These are phyloP conservation scores for Lasiosphaeria hispida DNA, from an alignment of 495 filamentous ascomycete genomes.

Conservation along the genomic window DNA sequence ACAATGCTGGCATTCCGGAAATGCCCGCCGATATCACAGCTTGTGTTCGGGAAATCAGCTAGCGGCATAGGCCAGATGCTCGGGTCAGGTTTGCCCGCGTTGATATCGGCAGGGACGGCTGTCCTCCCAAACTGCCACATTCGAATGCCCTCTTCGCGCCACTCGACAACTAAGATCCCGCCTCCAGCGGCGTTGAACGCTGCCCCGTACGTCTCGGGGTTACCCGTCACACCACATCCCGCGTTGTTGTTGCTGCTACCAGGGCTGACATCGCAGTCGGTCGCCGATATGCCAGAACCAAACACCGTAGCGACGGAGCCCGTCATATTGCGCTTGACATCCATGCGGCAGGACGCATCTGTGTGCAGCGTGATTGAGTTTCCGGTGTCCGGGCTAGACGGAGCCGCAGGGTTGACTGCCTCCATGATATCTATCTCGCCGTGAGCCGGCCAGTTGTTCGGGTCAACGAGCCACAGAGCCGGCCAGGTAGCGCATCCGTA, in stretches of 20 bases:
- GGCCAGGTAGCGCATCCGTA: constrained; percentile 60
- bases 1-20: constrained; percentile 66
- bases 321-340: constrained; percentile 43
- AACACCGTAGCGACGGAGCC: constrained; percentile 33
- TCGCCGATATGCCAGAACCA: constrained; percentile 12
- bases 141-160: constrained; percentile 56
- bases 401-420: constrained; percentile 55
- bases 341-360: constrained; percentile 56
- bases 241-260: constrained; percentile 51
- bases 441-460: constrained; percentile 61
- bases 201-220: constrained; percentile 47
- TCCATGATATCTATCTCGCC: constrained; percentile 78
- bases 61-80: constrained; percentile 56
- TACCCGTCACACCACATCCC: constrained; percentile 51
- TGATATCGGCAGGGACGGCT: constrained; percentile 54
- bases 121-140: constrained; percentile 59
- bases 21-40: constrained; percentile 58
- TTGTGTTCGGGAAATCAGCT: constrained; percentile 55
- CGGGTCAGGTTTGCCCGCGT: constrained; percentile 51
- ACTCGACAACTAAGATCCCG: constrained; percentile 64
- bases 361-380: constrained; percentile 71
- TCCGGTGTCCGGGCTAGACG: constrained; percentile 17
- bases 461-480: constrained; percentile 54
- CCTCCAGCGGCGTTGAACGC: constrained; percentile 58
- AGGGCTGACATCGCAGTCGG: constrained; percentile 55